phyloP scores from a whole-genome alignment of 768 basidiomycete species.

The Auricularia sp. region DNA sequence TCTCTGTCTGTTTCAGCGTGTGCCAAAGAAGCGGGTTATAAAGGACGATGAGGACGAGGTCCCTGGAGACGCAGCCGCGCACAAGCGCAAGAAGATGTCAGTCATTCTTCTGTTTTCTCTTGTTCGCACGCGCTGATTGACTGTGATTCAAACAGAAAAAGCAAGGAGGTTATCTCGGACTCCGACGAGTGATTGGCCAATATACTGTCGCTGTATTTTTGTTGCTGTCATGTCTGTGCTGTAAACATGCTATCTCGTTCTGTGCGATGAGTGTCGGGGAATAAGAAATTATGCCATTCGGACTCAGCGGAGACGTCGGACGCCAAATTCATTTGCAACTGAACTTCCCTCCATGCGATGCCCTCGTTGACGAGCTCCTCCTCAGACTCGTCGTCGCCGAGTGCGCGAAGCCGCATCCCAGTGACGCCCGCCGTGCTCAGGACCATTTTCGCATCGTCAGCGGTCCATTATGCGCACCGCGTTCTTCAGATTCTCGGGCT shows the following conservation, averaged over 20 bases:
- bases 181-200: conserved; percentile 37
- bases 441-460: conserved; percentile 81
- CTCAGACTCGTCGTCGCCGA: not conserved
- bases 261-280: no score
- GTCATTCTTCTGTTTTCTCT: conserved; percentile 36
- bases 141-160: conserved; percentile 47
- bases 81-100: conserved; percentile 38
- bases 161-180: conserved; percentile 78
- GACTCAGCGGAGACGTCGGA: no score
- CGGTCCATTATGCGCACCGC: conserved; percentile 75
- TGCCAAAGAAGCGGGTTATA: conserved; percentile 63
- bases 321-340: no score
- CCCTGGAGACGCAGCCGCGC: conserved; percentile 40
- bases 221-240: no score
- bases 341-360: conserved; percentile 15
- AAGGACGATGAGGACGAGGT: conserved; percentile 75
- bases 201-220: no score
- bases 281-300: no score
- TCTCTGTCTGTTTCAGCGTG: conserved; percentile 20
- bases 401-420: conserved; percentile 35
- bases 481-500: conserved; percentile 83
- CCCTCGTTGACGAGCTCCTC: not conserved
- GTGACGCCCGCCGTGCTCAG: conserved; percentile 74
- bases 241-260: no score
- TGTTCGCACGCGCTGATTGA: conserved; percentile 19